Evolutionary conservation across 768 basidiomycete species (phyloP).

Genomic region (Lentinula aciculospora): DNA sequence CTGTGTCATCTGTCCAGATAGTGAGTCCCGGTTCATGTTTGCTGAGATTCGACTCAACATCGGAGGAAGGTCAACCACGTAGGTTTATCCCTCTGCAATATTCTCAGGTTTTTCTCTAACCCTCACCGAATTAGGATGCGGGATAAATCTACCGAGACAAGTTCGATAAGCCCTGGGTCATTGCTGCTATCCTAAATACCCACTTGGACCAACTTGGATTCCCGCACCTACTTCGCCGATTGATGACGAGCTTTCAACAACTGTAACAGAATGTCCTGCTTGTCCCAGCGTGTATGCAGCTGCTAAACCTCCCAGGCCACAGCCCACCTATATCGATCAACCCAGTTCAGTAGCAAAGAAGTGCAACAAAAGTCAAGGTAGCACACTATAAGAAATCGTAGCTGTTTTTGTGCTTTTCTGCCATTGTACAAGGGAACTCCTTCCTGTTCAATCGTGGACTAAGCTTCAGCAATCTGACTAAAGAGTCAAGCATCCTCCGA

Average conservation of each 20-base stretch:
- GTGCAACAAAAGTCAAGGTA: too few species aligned
- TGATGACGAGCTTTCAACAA: constrained; percentile 28
- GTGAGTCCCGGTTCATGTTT: too few species aligned
- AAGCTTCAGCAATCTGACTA: too few species aligned
- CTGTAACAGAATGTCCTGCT: constrained; percentile 34
- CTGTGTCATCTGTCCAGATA: constrained; percentile 5
- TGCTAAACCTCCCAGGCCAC: constrained; percentile 22
- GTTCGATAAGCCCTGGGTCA: too few species aligned
- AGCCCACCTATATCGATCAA: neutral
- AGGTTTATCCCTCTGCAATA: constrained; percentile 2
- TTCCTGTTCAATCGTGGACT: neutral
- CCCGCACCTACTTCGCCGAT: constrained; percentile 35
- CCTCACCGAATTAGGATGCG: constrained; percentile 4
- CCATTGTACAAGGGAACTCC: neutral
- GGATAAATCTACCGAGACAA: neutral
- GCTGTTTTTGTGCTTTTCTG: neutral
- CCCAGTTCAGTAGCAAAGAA: too few species aligned
- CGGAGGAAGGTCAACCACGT: constrained; percentile 1
- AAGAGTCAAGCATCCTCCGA: too few species aligned
- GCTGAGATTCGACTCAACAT: constrained; percentile 8
- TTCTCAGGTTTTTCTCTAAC: neutral
- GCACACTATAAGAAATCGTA: neutral
- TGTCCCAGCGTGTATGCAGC: constrained; percentile 33
- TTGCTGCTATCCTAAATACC: too few species aligned
- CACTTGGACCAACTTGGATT: constrained; percentile 26